Conservation (phyloP, 306 rosid species). For the Cucurbita ficifolia region DNA sequence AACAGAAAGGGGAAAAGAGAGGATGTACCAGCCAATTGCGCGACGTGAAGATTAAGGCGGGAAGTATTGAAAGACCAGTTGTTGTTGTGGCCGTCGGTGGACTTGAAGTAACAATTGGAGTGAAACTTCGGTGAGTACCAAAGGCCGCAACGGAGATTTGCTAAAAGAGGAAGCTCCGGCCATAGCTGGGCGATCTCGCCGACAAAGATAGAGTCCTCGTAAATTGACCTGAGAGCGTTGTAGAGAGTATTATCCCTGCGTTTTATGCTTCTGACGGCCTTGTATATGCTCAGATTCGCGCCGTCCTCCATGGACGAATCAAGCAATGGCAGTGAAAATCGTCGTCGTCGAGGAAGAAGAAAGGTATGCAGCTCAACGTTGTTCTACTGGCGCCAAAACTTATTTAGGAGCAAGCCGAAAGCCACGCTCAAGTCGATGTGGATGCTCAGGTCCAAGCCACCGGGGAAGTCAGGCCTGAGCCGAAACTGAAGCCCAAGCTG, state of each 20-base stretch:
- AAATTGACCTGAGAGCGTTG: constrained; percentile 74
- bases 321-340: neutral
- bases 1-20: neutral
- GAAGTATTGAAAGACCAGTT: constrained; percentile 75
- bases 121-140: constrained; percentile 67
- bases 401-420: neutral
- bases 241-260: constrained; percentile 52
- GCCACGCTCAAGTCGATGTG: neutral
- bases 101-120: constrained; percentile 78
- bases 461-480: neutral
- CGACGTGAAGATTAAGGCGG: constrained; percentile 79
- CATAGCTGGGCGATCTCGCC: constrained; percentile 63
- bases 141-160: constrained; percentile 82
- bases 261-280: constrained; percentile 59
- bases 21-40: constrained; percentile 55
- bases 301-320: constrained; percentile 25
- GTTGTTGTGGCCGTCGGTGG: constrained; percentile 92
- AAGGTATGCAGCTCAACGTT: neutral
- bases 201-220: constrained; percentile 68
- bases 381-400: neutral
- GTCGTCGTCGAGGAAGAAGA: neutral
- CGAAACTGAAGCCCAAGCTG: neutral
- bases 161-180: constrained; percentile 85
- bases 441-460: neutral
- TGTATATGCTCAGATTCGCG: constrained; percentile 46